Conservation (phyloP, 192 early-diverging fungal species). For the Pecoramyces ruminantium region DNA sequence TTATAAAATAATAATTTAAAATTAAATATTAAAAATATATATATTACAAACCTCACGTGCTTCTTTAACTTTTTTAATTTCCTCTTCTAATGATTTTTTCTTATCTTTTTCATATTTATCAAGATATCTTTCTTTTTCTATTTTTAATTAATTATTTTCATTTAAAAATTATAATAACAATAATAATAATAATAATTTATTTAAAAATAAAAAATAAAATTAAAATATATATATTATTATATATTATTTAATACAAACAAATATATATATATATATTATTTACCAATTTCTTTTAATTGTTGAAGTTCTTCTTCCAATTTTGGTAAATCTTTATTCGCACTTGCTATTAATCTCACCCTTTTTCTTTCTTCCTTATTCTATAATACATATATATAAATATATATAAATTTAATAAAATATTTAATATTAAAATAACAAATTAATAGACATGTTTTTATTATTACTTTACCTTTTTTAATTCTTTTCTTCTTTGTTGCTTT, state of each 20-base stretch:
- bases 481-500: conserved; percentile 31
- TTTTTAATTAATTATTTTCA: not conserved
- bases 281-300: conserved; percentile 23
- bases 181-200: no score
- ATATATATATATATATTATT: no score
- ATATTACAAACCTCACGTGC: not conserved
- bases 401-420: not conserved
- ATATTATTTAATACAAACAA: no score
- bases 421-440: not conserved
- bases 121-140: not conserved
- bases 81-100: not conserved
- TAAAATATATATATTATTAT: no score
- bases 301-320: conserved; percentile 31
- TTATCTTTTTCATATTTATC: not conserved
- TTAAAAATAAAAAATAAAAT: no score
- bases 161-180: not conserved
- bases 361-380: conserved; percentile 52
- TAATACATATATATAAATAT: not conserved
- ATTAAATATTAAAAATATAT: no score
- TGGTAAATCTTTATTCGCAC: conserved; percentile 33
- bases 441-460: no score
- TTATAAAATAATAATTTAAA: no score
- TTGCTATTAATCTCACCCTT: conserved; percentile 23
- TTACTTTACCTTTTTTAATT: conserved; percentile 32
- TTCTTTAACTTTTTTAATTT: not conserved